Evolutionary conservation across 2,329 filamentous ascomycete genomes (phyloP).

Genomic region (Monosporascus sp.): DNA sequence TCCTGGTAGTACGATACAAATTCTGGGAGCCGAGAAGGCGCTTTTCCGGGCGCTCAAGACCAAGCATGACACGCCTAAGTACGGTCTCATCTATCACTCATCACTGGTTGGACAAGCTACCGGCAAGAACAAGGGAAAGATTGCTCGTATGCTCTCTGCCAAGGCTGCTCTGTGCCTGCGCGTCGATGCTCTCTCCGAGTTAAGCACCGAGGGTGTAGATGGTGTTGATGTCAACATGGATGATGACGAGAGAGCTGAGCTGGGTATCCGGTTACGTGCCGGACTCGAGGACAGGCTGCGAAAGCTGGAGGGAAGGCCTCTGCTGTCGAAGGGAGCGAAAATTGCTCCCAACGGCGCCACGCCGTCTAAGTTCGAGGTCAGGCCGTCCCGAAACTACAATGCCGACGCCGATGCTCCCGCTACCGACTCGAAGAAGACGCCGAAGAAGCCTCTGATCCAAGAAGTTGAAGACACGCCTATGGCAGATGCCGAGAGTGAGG

Average conservation of each 20-base stretch:
- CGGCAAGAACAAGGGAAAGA: conserved; percentile 99
- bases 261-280: conserved; percentile 68
- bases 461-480: conserved; percentile 37
- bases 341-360: conserved; percentile 68
- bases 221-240: conserved; percentile 55
- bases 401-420: conserved; percentile 82
- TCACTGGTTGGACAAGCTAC: conserved; percentile 94
- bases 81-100: conserved; percentile 89
- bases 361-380: conserved; percentile 81
- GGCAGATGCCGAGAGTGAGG: conserved; percentile 42
- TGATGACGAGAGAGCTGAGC: conserved; percentile 81
- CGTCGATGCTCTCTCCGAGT: conserved; percentile 82
- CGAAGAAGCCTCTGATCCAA: conserved; percentile 34
- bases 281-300: conserved; percentile 74
- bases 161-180: conserved; percentile 91
- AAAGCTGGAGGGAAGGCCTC: conserved; percentile 83
- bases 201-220: conserved; percentile 59
- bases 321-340: conserved; percentile 69
- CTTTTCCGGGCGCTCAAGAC: conserved; percentile 98
- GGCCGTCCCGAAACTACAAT: conserved; percentile 93
- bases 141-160: conserved; percentile 90
- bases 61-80: conserved; percentile 98
- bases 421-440: conserved; percentile 32
- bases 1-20: conserved; percentile 93
- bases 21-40: conserved; percentile 96